These are phyloP conservation scores for Colletotrichum somersetense DNA, from an alignment of 2,329 filamentous ascomycete genomes.

Conservation along the genomic window DNA sequence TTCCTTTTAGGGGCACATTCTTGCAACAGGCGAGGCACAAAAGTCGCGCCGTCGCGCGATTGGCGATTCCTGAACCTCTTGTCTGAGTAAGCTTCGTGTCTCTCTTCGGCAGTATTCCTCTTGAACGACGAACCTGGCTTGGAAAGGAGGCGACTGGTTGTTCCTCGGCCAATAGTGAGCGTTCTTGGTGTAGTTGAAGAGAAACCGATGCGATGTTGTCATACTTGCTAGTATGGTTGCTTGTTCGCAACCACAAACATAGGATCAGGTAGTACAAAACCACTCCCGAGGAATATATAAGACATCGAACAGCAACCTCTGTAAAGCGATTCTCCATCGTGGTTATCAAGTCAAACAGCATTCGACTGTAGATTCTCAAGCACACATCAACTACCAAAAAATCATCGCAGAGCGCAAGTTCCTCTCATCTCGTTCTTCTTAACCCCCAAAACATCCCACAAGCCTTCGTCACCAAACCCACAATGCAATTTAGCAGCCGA, in stretches of 20 bases:
- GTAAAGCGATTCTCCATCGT: no score
- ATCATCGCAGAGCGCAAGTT: not conserved
- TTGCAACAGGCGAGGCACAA: not conserved
- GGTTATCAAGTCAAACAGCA: not conserved
- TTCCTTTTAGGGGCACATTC: not conserved
- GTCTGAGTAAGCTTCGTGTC: not conserved
- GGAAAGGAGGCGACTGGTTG: not conserved
- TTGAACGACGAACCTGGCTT: not conserved
- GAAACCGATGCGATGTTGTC: slow-evolving; percentile 25
- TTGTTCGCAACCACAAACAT: not conserved
- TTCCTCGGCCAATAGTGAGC: not conserved
- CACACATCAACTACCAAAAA: slow-evolving; percentile 17
- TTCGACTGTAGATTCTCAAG: not conserved
- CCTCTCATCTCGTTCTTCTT: no score
- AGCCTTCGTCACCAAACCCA: not conserved
- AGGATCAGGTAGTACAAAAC: not conserved
- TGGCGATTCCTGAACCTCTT: not conserved
- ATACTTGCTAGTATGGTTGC: not conserved
- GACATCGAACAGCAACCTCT: not conserved
- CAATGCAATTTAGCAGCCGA: slow-evolving; percentile 38
- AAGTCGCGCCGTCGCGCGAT: not conserved
- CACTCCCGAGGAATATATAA: slow-evolving; percentile 4
- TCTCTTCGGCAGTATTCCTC: not conserved
- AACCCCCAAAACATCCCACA: not conserved
- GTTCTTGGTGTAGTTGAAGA: not conserved